phyloP scores from a whole-genome alignment of 148 eudicot species.

The Simmondsia chinensis region DNA sequence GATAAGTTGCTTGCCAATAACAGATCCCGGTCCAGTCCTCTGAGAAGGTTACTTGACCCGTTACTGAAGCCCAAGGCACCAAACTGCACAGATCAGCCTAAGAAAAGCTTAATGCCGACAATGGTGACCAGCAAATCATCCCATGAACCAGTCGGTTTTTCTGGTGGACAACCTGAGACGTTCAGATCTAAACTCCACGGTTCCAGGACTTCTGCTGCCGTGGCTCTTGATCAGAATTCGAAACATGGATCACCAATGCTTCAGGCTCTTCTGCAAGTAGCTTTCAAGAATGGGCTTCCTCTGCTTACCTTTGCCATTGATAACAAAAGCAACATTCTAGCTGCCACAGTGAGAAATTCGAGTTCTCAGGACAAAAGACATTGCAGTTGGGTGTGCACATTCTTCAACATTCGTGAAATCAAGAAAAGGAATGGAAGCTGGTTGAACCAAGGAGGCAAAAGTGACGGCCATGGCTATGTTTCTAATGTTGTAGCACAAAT shows the following conservation, averaged over 20 bases:
- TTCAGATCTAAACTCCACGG: conserved; percentile 16
- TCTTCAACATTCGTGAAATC: conserved; percentile 58
- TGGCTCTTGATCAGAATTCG: conserved; percentile 15
- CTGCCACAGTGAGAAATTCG: conserved; percentile 56
- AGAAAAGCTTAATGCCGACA: conserved; percentile 20
- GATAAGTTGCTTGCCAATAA: conserved; percentile 22
- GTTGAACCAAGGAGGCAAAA: conserved; percentile 46
- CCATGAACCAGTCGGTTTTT: conserved; percentile 16
- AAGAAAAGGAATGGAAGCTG: conserved; percentile 62
- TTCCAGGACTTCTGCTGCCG: conserved; percentile 9
- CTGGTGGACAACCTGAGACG: conserved; percentile 14
- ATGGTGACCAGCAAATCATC: conserved; percentile 18
- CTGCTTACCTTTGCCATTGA: conserved; percentile 68
- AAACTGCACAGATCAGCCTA: conserved; percentile 21
- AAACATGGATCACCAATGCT: conserved; percentile 18
- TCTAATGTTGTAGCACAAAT: conserved; percentile 71
- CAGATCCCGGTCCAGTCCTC: conserved; percentile 63
- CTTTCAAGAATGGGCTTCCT: conserved; percentile 78
- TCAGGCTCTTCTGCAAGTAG: conserved; percentile 68
- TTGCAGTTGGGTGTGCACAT: conserved; percentile 53
- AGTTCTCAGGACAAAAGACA: conserved; percentile 29
- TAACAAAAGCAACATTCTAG: conserved; percentile 46
- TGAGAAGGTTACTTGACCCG: conserved; percentile 81
- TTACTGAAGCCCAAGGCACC: conserved; percentile 49
- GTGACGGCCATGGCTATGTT: conserved; percentile 30